Evolutionary conservation across 2,329 filamentous ascomycete species (phyloP), one percentile per base, ranked within the genome.

Genomic region (Aspergillus tanneri): DNA sequence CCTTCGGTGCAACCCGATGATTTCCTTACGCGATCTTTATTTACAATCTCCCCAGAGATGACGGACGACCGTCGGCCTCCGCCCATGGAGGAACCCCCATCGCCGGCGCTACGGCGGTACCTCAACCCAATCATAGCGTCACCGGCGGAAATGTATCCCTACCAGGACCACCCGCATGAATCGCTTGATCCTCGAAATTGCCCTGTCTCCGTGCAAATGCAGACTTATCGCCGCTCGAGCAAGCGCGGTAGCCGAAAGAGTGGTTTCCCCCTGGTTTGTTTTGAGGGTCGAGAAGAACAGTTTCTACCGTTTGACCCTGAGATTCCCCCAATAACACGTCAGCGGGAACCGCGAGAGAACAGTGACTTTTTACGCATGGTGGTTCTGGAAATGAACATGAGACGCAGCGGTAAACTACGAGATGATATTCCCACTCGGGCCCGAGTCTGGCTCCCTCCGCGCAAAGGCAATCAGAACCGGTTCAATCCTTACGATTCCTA

Each of bases 341-440:
- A 81, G 56, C 75, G 82, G n/a, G 82, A 85, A 58, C 78, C 80
- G 22, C 72, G 82, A 42, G 82, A 85, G 59, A 85, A 85, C 63
- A 73, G 77, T 54, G 77, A 85, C 58, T 85, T 85, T 61, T 66
- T 85, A 38, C 77, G 82, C 27, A 77, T 85, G 54, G 80, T 84
- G 12, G 82, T 85, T 9, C 71, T 85, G 39, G 82, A 85, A 66
- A 84, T 85, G 81, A 84, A 85, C 63, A 85, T 85, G 82, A 76
- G 82, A 28, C 76, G 82, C 35, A 74, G 73, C 51, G 82, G 82
- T 46, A 85, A 85, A 67, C 69, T 85, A 36, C 80, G 81, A 52
- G 70, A 78, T 35, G 77, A 78, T 44, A 65, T 70, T 8, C 72
- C 77, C 12, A 79, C 81, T 16, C 73, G 76, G 53, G 82, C 82